phyloP scores from a whole-genome alignment of 1,284 basidiomycete genomes.

The Cerrena zonata region DNA sequence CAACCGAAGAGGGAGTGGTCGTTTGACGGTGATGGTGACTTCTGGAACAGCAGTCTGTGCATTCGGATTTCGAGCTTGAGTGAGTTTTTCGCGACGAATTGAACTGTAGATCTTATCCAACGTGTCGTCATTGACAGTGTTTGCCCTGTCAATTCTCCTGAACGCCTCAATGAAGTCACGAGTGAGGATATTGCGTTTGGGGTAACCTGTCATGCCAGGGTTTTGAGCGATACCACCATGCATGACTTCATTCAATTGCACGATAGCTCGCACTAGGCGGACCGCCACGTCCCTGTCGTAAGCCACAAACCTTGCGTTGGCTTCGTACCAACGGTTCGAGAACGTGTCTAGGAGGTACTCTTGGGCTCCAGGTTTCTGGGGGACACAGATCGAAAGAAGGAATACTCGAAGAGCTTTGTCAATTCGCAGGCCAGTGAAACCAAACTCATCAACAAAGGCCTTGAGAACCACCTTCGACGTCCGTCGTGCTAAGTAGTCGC shows the following conservation, averaged over 20 bases:
- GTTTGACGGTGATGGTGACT: conserved; percentile 62
- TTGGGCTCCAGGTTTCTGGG: conserved; percentile 47
- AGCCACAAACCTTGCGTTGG: conserved; percentile 74
- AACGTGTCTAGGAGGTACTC: conserved; percentile 80
- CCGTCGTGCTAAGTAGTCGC: conserved; percentile 73
- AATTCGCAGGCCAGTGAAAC: conserved; percentile 75
- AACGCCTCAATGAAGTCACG: conserved; percentile 80
- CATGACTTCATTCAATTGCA: conserved; percentile 80
- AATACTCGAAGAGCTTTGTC: conserved; percentile 88
- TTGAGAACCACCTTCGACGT: conserved; percentile 71
- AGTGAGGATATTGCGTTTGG: conserved; percentile 57
- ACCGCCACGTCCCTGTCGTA: conserved; percentile 76
- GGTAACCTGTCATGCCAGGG: conserved; percentile 56
- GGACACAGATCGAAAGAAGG: conserved; percentile 74
- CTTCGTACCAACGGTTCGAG: conserved; percentile 82
- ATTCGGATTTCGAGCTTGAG: conserved; percentile 56
- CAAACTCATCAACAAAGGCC: conserved; percentile 83
- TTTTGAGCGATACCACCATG: conserved; percentile 61
- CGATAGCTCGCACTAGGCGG: conserved; percentile 77
- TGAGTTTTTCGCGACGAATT: conserved; percentile 65
- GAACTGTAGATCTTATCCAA: conserved; percentile 75
- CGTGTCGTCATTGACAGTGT: conserved; percentile 65
- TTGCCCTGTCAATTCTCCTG: conserved; percentile 64
- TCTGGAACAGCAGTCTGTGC: conserved; percentile 38
- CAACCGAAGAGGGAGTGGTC: conserved; percentile 67